Base-by-base conservation (phyloP, 768 basidiomycete genomes). In the Naganishia onofrii region DNA sequence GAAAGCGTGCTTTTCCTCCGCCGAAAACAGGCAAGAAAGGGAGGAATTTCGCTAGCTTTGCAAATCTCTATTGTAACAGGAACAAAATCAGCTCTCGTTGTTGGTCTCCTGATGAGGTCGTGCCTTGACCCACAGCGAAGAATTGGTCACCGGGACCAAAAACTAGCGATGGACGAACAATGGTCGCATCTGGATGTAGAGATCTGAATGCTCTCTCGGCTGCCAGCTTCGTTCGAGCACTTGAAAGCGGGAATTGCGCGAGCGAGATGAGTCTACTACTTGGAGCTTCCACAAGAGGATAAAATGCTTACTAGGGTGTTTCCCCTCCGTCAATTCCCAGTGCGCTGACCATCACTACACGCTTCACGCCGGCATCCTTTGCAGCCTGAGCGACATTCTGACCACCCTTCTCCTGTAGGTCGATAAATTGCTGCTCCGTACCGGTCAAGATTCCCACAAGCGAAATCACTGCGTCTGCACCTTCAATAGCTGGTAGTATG, bases 21-120 rank as follows among this genome's bases (percentile, higher is more conserved):
- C 86, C 88, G 75, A 90, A 90, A 6, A 91, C 88, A n/a, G 89
- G 90, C 31, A 90, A 78, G 76, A 89, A 87, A 1, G 89, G 89
- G 38, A 90, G 79, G 70, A 85, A 82, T 60, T 82, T 83, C 0
- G 88, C 85, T 32, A 91, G 78, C 31, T 81, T 83, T 34, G 87
- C 86, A 74, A 91, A 89, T 52, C 87, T 83, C 89, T 90, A 72
- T 17, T 36, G 29, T 23, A 65, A 10, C 53, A 65, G 58, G 48
- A 42, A 17, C 26, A 55, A 32, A 17, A 48, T 38, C 60, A 38
- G 15, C 28, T 23, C 32, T 42, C 36, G 15, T 13, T 21, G 6
- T 23, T 9, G 15, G 54, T 54, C 26, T 63, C 12, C 26, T 21
- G 29, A 3, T 19, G 21, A 36, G 34, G 12, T 12, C 12, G 6